These are phyloP conservation scores for Bruguiera gymnorhiza DNA, from an alignment of 345 rosid genomes.

Conservation along the genomic window DNA sequence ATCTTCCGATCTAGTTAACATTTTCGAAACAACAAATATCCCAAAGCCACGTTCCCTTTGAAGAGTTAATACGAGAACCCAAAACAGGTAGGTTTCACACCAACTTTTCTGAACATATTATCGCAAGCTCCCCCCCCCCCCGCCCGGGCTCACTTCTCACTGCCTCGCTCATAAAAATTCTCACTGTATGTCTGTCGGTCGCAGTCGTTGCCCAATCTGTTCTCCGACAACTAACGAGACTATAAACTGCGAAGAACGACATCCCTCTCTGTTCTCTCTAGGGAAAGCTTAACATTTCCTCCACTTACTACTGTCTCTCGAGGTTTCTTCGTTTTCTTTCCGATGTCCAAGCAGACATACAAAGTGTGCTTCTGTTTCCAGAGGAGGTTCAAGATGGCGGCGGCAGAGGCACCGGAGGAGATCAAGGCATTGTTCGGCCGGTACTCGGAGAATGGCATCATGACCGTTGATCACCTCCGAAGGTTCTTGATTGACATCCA, in stretches of 20 bases:
- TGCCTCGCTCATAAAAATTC: background rate
- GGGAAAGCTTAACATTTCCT: too few species aligned
- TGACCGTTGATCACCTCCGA: constrained; percentile 49
- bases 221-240: too few species aligned
- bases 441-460: constrained; percentile 46
- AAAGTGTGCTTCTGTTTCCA: constrained; percentile 70
- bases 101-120: too few species aligned
- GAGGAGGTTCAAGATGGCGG: constrained; percentile 69
- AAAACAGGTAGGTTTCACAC: background rate
- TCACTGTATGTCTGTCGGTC: background rate
- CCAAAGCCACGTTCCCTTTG: too few species aligned
- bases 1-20: too few species aligned
- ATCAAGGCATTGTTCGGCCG: constrained; percentile 44
- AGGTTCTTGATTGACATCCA: constrained; percentile 58
- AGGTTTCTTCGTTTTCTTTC: background rate
- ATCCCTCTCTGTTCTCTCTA: background rate
- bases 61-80: too few species aligned
- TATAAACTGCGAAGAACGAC: too few species aligned
- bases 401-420: constrained; percentile 73
- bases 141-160: too few species aligned
- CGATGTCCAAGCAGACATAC: constrained; percentile 75
- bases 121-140: background rate
- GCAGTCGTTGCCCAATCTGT: too few species aligned
- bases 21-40: too few species aligned
- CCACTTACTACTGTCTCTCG: background rate